phyloP scores from a whole-genome alignment of 345 rosid species.

The Bretschneidera sinensis region DNA sequence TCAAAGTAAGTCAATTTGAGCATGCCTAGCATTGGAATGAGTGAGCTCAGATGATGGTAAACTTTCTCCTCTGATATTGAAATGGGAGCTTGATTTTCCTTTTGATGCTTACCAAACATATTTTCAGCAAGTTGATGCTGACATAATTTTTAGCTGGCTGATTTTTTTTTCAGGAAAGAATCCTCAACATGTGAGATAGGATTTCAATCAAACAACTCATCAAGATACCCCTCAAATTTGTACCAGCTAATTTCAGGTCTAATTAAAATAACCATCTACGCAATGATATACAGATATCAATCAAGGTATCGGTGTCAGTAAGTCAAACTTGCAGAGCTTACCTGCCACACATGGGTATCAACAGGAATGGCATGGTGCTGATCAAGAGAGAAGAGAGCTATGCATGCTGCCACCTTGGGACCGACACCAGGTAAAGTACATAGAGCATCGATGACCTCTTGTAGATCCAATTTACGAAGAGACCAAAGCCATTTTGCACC shows the following conservation, averaged over 20 bases:
- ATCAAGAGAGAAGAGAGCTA: conserved; percentile 91
- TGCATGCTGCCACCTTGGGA: conserved; percentile 89
- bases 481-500: conserved; percentile 79
- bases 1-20: neutral
- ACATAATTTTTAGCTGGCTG: too few species aligned
- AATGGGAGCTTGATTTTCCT: neutral
- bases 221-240: neutral
- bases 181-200: neutral
- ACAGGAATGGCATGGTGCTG: conserved; percentile 94
- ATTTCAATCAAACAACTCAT: neutral
- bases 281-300: neutral
- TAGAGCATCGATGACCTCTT: conserved; percentile 54
- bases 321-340: conserved; percentile 20
- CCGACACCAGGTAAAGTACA: conserved; percentile 92
- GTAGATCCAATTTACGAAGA: conserved; percentile 64
- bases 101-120: neutral
- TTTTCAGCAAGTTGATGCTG: neutral
- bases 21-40: neutral
- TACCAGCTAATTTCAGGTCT: neutral
- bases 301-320: neutral
- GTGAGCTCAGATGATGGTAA: neutral
- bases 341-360: conserved; percentile 97
- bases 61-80: neutral
- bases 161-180: neutral
- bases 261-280: neutral